phyloP scores from a whole-genome alignment of 139 green algal species.

The Picochlorum sp. region DNA sequence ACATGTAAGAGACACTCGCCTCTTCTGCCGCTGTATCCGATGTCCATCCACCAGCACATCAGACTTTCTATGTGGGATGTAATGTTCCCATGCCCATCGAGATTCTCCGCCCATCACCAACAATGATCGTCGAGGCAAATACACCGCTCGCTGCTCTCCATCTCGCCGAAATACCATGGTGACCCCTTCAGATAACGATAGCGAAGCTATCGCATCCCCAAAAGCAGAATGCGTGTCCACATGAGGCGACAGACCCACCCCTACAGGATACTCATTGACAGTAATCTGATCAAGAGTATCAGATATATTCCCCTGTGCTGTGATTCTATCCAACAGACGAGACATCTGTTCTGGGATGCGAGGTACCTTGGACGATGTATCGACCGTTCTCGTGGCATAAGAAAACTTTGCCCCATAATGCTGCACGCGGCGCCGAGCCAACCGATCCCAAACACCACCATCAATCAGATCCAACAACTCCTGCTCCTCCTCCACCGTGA shows the following conservation, averaged over 20 bases:
- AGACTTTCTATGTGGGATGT: constrained; percentile 85
- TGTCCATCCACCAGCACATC: constrained; percentile 44
- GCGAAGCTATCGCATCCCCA: constrained; percentile 64
- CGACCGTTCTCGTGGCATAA: constrained; percentile 34
- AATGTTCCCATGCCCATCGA: constrained; percentile 80
- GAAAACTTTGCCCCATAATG: constrained; percentile 81
- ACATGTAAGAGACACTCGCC: constrained; percentile 83
- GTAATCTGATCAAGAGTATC: constrained; percentile 67
- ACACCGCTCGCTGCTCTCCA: constrained; percentile 30
- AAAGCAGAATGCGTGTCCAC: constrained; percentile 95
- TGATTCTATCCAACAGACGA: constrained; percentile 9
- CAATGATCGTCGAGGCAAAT: constrained; percentile 72
- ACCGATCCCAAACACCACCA: constrained; percentile 35
- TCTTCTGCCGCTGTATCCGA: constrained; percentile 26
- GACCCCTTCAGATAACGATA: constrained; percentile 62
- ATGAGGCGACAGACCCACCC: constrained; percentile 86
- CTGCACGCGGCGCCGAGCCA: constrained; percentile 73
- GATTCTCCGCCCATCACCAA: constrained; percentile 79
- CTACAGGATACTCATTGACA: constrained; percentile 86
- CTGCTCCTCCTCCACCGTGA: constrained; percentile 45
- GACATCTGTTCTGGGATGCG: constrained; percentile 5
- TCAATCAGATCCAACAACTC: constrained; percentile 50
- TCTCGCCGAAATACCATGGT: constrained; percentile 80
- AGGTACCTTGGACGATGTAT: background rate
- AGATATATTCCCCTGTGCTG: constrained; percentile 4